Percentiles rank a stretch among this genome's conserved stretches.
These are phyloP conservation scores for Candida xyloterini DNA, from an alignment of 805 yeast genomes.

Conservation along the genomic window DNA sequence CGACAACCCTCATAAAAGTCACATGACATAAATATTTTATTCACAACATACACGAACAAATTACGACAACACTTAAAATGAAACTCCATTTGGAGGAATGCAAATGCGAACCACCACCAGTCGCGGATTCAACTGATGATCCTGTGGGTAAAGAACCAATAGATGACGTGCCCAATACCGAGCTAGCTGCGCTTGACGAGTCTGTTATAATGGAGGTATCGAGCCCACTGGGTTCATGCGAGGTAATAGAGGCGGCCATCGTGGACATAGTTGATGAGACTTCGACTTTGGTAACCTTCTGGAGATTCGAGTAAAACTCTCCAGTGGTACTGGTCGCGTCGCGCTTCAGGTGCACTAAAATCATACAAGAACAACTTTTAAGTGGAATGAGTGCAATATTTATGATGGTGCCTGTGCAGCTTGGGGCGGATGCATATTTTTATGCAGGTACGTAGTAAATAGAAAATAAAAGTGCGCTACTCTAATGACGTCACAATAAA, in stretches of 20 bases:
- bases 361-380: slow-evolving; percentile 1
- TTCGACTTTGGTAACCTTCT: slow-evolving; percentile 19
- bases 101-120: slow-evolving; percentile 2
- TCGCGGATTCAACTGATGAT: background rate
- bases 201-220: background rate
- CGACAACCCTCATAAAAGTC: slow-evolving; percentile 3
- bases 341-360: slow-evolving; percentile 9
- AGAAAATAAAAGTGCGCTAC: background rate
- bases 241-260: slow-evolving; percentile 9
- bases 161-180: slow-evolving; percentile 7
- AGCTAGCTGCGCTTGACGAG: slow-evolving; percentile 3
- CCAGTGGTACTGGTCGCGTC: slow-evolving; percentile 13
- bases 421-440: background rate
- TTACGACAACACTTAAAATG: background rate
- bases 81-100: slow-evolving; percentile 6
- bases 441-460: slow-evolving; percentile 2
- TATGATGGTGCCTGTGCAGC: background rate
- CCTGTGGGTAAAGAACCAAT: background rate
- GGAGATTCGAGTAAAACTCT: slow-evolving; percentile 20
- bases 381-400: background rate
- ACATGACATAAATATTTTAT: slow-evolving; percentile 7
- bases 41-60: slow-evolving; percentile 3
- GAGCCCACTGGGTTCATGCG: slow-evolving; percentile 1
- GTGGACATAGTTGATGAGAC: slow-evolving; percentile 12
- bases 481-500: slow-evolving; percentile 3